Evolutionary conservation across 202 grass and related monocot species (phyloP).

Genomic region (Schoenoplectus triqueter): DNA sequence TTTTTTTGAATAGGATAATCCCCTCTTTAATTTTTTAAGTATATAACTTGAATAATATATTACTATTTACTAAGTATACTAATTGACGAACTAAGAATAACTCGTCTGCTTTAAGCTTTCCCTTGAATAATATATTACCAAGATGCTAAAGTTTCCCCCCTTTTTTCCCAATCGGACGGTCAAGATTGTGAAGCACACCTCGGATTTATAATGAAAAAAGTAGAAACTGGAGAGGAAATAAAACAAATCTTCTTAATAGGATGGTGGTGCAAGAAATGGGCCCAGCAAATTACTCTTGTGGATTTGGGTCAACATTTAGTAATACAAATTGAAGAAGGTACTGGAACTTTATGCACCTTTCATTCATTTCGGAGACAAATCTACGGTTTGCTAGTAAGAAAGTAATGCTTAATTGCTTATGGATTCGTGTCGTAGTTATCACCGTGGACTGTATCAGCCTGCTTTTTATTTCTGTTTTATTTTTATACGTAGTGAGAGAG

Average conservation of each 20-base stretch:
- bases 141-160: no score
- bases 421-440: no score
- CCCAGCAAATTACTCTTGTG: neutral
- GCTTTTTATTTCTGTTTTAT: no score
- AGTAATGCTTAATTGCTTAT: neutral
- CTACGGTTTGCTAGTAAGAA: constrained; percentile 1
- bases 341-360: constrained; percentile 9
- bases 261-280: constrained; percentile 14
- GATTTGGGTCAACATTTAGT: constrained; percentile 22
- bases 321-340: constrained; percentile 6
- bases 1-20: no score
- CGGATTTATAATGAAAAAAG: neutral
- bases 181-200: neutral
- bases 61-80: no score
- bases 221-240: constrained; percentile 6
- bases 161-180: neutral
- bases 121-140: no score
- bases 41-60: no score
- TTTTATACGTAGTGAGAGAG: no score
- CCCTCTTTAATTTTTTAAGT: no score
- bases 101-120: no score
- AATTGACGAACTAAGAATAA: no score
- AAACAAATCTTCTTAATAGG: neutral
- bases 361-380: neutral
- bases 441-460: no score